Evolutionary conservation across 2,329 filamentous ascomycete genomes (phyloP).

Genomic region (Teratosphaeria destructans): DNA sequence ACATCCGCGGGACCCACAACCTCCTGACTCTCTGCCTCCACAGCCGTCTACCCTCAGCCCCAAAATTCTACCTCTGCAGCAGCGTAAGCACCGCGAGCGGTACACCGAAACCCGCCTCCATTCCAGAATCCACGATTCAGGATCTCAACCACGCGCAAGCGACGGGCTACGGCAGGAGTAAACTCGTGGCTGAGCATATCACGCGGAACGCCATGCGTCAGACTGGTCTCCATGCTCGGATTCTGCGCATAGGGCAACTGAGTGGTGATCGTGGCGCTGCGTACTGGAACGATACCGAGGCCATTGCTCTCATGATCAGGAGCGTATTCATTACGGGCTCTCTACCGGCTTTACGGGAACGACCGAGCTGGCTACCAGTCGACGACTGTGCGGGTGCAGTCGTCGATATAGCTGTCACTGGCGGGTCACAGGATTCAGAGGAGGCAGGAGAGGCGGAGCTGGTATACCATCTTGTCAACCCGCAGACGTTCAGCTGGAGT

Average conservation of each 20-base stretch:
- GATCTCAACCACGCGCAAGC: constrained; percentile 18
- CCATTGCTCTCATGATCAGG: constrained; percentile 33
- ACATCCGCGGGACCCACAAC: constrained; percentile 20
- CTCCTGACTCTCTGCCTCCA: constrained; percentile 18
- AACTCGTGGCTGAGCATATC: constrained; percentile 27
- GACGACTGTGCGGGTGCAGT: constrained; percentile 31
- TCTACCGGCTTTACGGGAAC: constrained; percentile 30
- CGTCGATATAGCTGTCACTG: constrained; percentile 16
- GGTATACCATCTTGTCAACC: constrained; percentile 22
- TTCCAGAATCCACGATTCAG: constrained; percentile 24
- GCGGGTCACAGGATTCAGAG: not conserved
- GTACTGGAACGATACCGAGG: constrained; percentile 34
- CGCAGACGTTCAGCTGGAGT: constrained; percentile 14
- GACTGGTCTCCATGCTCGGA: constrained; percentile 14
- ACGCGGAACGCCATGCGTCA: constrained; percentile 17
- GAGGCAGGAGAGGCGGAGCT: constrained; percentile 7
- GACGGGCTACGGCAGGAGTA: constrained; percentile 30
- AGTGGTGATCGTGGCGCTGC: constrained; percentile 14
- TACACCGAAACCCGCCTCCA: constrained; percentile 15
- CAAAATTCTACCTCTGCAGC: constrained; percentile 29
- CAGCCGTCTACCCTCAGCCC: constrained; percentile 25
- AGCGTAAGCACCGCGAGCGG: constrained; percentile 43
- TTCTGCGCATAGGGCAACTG: constrained; percentile 19
- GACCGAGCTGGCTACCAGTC: constrained; percentile 34
- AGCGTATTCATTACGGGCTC: constrained; percentile 29